Evolutionary conservation across 176 grass and related monocot species (phyloP).

Genomic region (Paspalum notatum): DNA sequence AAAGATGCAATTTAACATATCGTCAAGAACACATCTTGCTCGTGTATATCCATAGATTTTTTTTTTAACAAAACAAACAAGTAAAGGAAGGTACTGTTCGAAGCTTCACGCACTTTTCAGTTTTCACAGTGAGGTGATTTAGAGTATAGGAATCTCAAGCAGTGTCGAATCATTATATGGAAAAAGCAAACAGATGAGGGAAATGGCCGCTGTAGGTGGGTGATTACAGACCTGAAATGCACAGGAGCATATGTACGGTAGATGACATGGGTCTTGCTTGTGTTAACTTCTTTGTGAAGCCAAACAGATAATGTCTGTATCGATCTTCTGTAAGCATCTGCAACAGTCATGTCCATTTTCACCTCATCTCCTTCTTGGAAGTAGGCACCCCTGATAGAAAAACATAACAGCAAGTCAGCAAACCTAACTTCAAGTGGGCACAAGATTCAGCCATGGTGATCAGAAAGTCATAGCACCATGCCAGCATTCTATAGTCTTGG

Average conservation of each 20-base stretch:
- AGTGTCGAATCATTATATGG: conserved; percentile 13
- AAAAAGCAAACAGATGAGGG: conserved; percentile 1
- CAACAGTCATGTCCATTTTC: conserved; percentile 81
- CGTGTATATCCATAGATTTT: not conserved
- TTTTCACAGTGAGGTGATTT: not conserved
- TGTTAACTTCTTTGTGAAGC: conserved; percentile 77
- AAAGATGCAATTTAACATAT: conserved; percentile 4
- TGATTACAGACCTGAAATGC: conserved; percentile 82
- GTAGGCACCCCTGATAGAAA: conserved; percentile 61
- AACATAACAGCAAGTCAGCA: conserved; percentile 33
- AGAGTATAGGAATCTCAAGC: not conserved
- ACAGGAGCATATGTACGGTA: conserved; percentile 88
- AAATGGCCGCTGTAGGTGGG: not conserved
- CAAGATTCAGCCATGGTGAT: not conserved
- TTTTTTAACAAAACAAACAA: not conserved
- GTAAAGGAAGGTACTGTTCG: not conserved
- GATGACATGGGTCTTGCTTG: conserved; percentile 79
- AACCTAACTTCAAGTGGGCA: not conserved
- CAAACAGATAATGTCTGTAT: conserved; percentile 72
- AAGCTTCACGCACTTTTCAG: not conserved
- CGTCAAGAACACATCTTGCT: not conserved
- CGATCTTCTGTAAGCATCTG: conserved; percentile 65
- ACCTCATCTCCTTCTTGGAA: conserved; percentile 80
- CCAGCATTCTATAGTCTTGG: not conserved
- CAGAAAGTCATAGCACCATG: not conserved